These are phyloP conservation scores for Rhododendron griersonianum DNA, from an alignment of 148 eudicot genomes.

Conservation along the genomic window DNA sequence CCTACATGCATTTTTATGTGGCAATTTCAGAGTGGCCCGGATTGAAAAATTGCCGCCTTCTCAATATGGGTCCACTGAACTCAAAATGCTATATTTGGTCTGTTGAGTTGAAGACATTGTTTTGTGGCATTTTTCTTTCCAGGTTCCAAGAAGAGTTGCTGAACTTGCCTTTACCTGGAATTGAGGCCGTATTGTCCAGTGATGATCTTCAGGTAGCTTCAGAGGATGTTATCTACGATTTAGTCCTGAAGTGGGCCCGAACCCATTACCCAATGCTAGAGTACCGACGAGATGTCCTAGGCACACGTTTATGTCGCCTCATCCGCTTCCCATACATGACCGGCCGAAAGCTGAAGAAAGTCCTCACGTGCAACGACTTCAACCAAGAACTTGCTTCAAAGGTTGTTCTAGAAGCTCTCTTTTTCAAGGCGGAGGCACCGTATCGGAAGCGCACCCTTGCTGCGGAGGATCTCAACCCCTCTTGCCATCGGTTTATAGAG, in stretches of 20 bases:
- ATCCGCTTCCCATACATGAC: conserved; percentile 79
- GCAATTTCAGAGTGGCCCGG: not conserved
- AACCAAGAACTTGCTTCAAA: conserved; percentile 40
- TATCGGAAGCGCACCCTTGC: conserved; percentile 43
- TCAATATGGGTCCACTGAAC: not conserved
- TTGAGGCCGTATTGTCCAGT: conserved; percentile 62
- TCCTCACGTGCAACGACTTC: conserved; percentile 51
- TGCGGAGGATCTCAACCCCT: conserved; percentile 28
- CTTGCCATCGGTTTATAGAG: conserved; percentile 33
- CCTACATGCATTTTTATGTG: not conserved
- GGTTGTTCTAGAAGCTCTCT: conserved; percentile 60
- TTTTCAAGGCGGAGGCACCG: conserved; percentile 66
- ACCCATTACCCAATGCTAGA: conserved; percentile 51
- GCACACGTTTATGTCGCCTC: conserved; percentile 37
- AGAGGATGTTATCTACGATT: conserved; percentile 72
- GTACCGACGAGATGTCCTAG: conserved; percentile 45
- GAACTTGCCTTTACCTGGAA: conserved; percentile 57
- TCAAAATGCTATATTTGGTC: not conserved
- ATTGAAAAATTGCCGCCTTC: not conserved
- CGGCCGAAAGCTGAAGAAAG: conserved; percentile 51
- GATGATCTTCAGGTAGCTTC: conserved; percentile 71
- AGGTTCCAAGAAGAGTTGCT: conserved; percentile 67
- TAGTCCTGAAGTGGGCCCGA: conserved; percentile 60
- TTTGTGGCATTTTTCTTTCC: conserved; percentile 9
- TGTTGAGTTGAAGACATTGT: not conserved